These are phyloP conservation scores for Phialemoniopsis sp. DNA, from an alignment of 2,329 filamentous ascomycete genomes.

Conservation along the genomic window DNA sequence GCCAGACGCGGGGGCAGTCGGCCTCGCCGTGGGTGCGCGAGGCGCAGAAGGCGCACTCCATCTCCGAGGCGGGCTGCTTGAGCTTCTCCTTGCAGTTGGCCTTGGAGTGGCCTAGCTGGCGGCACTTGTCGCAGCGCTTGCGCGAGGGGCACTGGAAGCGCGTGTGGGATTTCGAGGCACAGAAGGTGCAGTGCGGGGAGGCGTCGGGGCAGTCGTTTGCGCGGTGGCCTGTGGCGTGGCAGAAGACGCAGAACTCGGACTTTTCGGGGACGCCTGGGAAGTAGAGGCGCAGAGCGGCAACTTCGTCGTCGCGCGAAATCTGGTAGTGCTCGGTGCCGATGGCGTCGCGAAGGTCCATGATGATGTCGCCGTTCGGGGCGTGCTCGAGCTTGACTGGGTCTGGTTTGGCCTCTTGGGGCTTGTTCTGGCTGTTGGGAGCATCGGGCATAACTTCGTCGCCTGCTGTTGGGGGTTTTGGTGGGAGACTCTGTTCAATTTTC, in stretches of 20 bases:
- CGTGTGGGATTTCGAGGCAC: conserved; percentile 39
- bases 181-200: conserved; percentile 40
- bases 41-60: conserved; percentile 60
- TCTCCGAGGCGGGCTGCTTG: conserved; percentile 32
- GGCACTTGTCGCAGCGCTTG: conserved; percentile 54
- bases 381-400: no score
- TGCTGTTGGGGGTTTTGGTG: no score
- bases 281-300: conserved; percentile 38
- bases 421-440: no score
- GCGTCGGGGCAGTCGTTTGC: conserved; percentile 35
- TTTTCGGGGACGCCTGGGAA: conserved; percentile 44
- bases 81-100: conserved; percentile 53
- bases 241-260: conserved; percentile 45
- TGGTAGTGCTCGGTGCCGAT: conserved; percentile 9
- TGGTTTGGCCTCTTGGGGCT: no score
- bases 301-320: conserved; percentile 20
- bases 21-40: conserved; percentile 52
- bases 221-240: conserved; percentile 39
- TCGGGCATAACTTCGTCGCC: no score
- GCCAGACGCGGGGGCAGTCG: conserved; percentile 58
- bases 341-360: background rate
- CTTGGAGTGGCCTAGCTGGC: conserved; percentile 54
- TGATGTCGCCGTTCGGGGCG: background rate
- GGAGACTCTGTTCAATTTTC: no score
- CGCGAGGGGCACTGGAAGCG: conserved; percentile 45